Percentiles rank a stretch among this genome's conserved stretches.
These are phyloP conservation scores for Pythium brassicae DNA, from an alignment of 352 stramenopile genomes.

Conservation along the genomic window DNA sequence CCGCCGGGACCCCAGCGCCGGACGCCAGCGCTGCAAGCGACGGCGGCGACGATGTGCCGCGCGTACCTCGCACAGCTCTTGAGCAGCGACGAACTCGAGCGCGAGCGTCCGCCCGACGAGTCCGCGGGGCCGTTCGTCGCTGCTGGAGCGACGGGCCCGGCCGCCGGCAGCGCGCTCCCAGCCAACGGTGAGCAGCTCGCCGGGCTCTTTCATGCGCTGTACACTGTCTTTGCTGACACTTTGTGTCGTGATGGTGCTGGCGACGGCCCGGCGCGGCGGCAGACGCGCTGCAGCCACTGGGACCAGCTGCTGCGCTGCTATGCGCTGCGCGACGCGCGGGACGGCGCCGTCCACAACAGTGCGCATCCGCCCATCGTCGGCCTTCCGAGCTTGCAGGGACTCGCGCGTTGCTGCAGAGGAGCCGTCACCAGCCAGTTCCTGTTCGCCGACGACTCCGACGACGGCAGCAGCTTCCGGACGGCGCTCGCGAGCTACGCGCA, in stretches of 20 bases:
- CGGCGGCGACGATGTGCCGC: neutral
- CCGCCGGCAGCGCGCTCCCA: neutral
- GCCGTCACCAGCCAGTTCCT: neutral
- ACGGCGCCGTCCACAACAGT: neutral
- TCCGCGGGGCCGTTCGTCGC: neutral
- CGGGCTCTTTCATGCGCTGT: constrained; percentile 12
- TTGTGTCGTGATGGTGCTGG: constrained; percentile 1
- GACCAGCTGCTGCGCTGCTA: constrained; percentile 8
- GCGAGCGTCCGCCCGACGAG: neutral
- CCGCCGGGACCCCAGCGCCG: neutral
- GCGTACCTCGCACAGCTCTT: constrained; percentile 11
- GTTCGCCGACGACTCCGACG: neutral
- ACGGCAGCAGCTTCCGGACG: constrained; percentile 16
- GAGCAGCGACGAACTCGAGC: constrained; percentile 1
- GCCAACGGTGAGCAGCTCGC: constrained; percentile 10
- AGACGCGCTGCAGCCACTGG: constrained; percentile 6
- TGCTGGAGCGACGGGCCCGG: neutral
- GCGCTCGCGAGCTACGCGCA: constrained; percentile 25
- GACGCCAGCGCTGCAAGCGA: neutral
- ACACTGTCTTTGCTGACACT: constrained; percentile 11
- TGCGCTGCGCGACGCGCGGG: neutral
- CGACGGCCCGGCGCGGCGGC: neutral
- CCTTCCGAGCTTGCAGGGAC: neutral
- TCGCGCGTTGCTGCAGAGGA: constrained; percentile 2
- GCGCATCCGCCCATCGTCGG: neutral